phyloP scores from a whole-genome alignment of 345 rosid species.

The Eucalyptus grandis region DNA sequence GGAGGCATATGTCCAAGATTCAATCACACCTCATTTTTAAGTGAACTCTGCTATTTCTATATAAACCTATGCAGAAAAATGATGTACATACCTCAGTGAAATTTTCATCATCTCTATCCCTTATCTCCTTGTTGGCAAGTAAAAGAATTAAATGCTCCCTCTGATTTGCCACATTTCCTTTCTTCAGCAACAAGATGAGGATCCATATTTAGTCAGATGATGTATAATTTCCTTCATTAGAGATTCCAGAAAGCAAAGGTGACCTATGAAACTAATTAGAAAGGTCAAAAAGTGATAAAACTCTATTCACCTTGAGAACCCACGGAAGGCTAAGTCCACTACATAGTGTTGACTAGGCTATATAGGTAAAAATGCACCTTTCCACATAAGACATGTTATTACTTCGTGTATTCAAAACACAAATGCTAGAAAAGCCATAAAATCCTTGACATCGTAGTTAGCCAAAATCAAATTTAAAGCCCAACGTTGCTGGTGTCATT shows the following conservation, averaged over 20 bases:
- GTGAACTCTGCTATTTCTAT: not conserved
- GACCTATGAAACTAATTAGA: not conserved
- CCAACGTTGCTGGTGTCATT: not conserved
- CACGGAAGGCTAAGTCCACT: not conserved
- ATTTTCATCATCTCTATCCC: slow-evolving; percentile 18
- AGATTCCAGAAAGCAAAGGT: not conserved
- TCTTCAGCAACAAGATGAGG: slow-evolving; percentile 30
- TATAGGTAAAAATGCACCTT: not conserved
- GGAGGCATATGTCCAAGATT: slow-evolving; percentile 18
- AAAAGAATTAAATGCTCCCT: slow-evolving; percentile 93
- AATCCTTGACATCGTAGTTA: not conserved
- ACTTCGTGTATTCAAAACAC: not conserved
- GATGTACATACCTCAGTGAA: slow-evolving; percentile 22
- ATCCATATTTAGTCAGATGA: not conserved
- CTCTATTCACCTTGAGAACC: not conserved
- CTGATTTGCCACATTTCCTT: slow-evolving; percentile 99
- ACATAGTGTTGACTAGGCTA: not conserved
- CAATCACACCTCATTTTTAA: not conserved
- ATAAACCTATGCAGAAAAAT: not conserved
- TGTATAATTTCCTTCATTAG: not conserved
- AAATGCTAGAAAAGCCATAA: not conserved
- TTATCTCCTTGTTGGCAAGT: slow-evolving; percentile 76
- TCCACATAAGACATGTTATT: not conserved
- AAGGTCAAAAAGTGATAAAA: not conserved
- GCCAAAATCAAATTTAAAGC: not conserved